Conservation (phyloP, 345 rosid genomes). For the Salix viminalis region DNA sequence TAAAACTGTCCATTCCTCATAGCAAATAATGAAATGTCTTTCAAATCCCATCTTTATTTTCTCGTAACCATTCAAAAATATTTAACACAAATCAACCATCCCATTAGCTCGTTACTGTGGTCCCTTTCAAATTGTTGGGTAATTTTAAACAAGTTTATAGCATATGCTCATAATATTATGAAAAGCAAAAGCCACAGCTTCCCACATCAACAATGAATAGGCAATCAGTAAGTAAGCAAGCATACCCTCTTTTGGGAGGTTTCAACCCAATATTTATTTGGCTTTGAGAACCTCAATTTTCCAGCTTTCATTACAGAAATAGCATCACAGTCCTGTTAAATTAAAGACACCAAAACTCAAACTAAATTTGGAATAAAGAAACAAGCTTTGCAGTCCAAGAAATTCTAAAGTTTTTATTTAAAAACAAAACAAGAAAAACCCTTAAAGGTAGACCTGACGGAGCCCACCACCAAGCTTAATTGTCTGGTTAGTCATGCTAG, state of each 20-base stretch:
- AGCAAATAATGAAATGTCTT: too few species aligned
- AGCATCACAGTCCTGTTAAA: constrained; percentile 55
- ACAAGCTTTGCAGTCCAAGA: background rate
- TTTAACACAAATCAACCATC: background rate
- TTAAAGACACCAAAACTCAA: background rate
- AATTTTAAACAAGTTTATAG: background rate
- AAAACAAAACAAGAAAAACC: background rate
- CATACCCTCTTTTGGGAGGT: constrained; percentile 82
- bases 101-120: background rate
- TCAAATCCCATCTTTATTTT: background rate
- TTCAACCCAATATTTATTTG: constrained; percentile 74
- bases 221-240: background rate
- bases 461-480: constrained; percentile 90
- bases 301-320: constrained; percentile 74
- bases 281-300: constrained; percentile 62
- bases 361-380: background rate
- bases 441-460: constrained; percentile 51
- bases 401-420: background rate
- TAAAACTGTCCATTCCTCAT: background rate
- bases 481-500: constrained; percentile 62
- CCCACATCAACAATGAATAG: background rate
- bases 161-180: background rate
- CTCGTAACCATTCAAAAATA: background rate
- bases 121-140: background rate
- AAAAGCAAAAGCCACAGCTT: background rate